Conservation (phyloP, 306 rosid species). For the Clitoria ternatea region DNA sequence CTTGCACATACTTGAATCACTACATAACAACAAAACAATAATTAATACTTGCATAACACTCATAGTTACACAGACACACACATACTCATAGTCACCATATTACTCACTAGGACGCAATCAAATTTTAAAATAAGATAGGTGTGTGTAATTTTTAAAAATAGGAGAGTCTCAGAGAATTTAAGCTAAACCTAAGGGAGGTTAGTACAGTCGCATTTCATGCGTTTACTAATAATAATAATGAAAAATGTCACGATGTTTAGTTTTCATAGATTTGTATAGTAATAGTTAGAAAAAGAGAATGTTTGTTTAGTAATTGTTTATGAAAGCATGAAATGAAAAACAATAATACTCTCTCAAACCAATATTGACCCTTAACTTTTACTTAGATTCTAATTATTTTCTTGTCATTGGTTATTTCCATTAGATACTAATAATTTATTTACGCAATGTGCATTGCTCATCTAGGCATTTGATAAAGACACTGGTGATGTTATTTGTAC, state of each 20-base stretch:
- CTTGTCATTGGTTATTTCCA: neutral
- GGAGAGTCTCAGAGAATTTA: too few species aligned
- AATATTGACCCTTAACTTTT: neutral
- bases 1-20: too few species aligned
- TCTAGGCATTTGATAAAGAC: constrained; percentile 30
- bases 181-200: too few species aligned
- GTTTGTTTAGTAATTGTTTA: neutral
- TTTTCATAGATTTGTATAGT: neutral
- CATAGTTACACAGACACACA: too few species aligned
- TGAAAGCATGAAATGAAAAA: neutral
- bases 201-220: too few species aligned
- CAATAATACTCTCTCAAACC: neutral
- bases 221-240: neutral
- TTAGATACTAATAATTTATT: neutral
- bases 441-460: neutral
- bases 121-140: too few species aligned
- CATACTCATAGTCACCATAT: too few species aligned
- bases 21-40: too few species aligned
- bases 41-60: too few species aligned
- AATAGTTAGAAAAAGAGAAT: neutral
- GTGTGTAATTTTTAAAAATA: too few species aligned
- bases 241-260: neutral
- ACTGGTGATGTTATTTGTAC: constrained; percentile 33
- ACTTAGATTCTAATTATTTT: neutral
- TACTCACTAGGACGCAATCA: too few species aligned